phyloP scores from a whole-genome alignment of 208 protist genomes.

The Entamoeba dispar region DNA sequence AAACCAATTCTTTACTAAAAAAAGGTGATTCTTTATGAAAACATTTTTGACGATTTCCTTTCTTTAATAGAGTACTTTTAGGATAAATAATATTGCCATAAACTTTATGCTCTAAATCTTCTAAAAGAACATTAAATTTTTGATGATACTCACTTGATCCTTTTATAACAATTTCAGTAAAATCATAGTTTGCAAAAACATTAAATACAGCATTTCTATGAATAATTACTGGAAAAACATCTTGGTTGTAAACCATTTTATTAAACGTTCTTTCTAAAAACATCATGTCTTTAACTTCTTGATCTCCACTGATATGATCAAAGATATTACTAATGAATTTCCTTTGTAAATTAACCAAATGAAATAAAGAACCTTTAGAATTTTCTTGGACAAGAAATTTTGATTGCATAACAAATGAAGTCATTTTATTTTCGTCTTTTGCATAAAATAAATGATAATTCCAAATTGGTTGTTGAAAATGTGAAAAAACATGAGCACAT shows the following conservation, averaged over 20 bases:
- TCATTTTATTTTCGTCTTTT: neutral
- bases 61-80: neutral
- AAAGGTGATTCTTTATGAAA: neutral
- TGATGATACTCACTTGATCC: neutral
- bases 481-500: neutral
- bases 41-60: neutral
- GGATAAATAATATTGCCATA: neutral
- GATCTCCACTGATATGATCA: neutral
- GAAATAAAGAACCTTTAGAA: neutral
- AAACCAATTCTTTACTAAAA: neutral
- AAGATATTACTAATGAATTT: neutral
- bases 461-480: neutral
- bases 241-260: neutral
- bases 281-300: neutral
- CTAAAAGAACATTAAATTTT: neutral
- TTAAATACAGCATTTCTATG: neutral
- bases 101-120: neutral
- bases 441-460: neutral
- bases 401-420: neutral
- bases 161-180: neutral
- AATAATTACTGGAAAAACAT: neutral
- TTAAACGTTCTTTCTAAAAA: neutral
- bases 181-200: neutral
- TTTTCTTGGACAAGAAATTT: neutral
- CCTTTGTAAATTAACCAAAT: neutral